Conservation (phyloP, 768 basidiomycete genomes). For the Rhizopogon salebrosus region DNA sequence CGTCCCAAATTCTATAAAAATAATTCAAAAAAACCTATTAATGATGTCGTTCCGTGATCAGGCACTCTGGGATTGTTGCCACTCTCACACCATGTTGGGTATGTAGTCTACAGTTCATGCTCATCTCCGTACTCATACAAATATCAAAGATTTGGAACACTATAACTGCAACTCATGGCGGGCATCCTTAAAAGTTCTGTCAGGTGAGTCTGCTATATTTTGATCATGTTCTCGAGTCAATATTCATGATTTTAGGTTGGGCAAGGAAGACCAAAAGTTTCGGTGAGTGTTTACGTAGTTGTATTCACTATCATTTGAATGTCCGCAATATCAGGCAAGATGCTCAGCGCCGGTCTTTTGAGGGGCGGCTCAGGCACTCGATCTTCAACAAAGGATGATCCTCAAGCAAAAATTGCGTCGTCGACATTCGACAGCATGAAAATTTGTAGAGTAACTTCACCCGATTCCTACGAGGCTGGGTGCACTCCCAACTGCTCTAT, state of each 20-base stretch:
- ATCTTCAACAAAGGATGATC: background rate
- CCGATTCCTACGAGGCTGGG: conserved; percentile 12
- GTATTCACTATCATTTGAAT: background rate
- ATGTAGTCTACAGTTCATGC: background rate
- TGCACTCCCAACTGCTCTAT: conserved; percentile 18
- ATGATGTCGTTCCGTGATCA: background rate
- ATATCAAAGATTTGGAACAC: conserved; percentile 21
- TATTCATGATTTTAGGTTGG: background rate
- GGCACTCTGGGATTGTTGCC: conserved; percentile 26
- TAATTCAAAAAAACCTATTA: background rate
- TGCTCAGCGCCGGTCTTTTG: background rate
- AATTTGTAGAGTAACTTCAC: conserved; percentile 5
- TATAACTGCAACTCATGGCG: conserved; percentile 12
- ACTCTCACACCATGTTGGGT: conserved; percentile 25
- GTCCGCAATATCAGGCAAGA: background rate
- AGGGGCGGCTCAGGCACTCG: background rate
- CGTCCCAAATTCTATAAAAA: conserved; percentile 5
- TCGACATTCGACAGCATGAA: background rate
- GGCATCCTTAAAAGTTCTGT: background rate
- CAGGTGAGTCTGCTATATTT: background rate
- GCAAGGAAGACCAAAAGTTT: background rate
- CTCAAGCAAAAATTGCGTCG: background rate
- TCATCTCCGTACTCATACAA: background rate
- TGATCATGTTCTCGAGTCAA: background rate
- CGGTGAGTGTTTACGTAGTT: background rate